phyloP scores from a whole-genome alignment of 371 early-diverging fungal genomes.

The Funneliformis caledonium region DNA sequence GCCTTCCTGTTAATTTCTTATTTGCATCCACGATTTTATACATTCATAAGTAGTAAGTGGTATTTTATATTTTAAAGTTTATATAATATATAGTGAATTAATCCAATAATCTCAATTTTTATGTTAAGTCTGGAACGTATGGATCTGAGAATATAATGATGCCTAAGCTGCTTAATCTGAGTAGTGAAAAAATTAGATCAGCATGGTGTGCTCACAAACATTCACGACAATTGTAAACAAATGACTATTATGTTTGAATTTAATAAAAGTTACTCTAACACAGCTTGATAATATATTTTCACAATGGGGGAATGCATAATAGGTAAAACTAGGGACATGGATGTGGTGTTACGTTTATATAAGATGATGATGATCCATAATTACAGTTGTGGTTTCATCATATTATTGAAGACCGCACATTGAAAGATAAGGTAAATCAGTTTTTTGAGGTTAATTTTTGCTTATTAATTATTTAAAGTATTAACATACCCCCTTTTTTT shows the following conservation, averaged over 20 bases:
- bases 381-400: slow-evolving; percentile 86
- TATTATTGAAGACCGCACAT: slow-evolving; percentile 90
- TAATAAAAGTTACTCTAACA: slow-evolving; percentile 56
- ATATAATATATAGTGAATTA: not conserved
- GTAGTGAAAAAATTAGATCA: slow-evolving; percentile 84
- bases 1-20: slow-evolving; percentile 75
- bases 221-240: too few species aligned
- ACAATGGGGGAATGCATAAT: slow-evolving; percentile 63
- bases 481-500: too few species aligned
- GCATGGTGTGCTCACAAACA: slow-evolving; percentile 59
- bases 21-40: slow-evolving; percentile 80
- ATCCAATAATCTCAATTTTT: slow-evolving; percentile 24
- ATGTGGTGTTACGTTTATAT: slow-evolving; percentile 66
- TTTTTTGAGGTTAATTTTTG: not conserved
- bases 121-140: slow-evolving; percentile 56
- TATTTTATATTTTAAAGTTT: not conserved
- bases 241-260: not conserved
- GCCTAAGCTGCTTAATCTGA: slow-evolving; percentile 80
- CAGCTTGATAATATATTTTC: slow-evolving; percentile 61
- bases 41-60: slow-evolving; percentile 65
- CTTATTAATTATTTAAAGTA: not conserved
- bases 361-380: slow-evolving; percentile 92
- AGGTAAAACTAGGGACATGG: slow-evolving; percentile 63
- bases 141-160: slow-evolving; percentile 65
- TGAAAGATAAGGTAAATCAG: slow-evolving; percentile 61